These are phyloP conservation scores for Ophiostoma fasciatum DNA, from an alignment of 2,329 filamentous ascomycete species.

Conservation along the genomic window DNA sequence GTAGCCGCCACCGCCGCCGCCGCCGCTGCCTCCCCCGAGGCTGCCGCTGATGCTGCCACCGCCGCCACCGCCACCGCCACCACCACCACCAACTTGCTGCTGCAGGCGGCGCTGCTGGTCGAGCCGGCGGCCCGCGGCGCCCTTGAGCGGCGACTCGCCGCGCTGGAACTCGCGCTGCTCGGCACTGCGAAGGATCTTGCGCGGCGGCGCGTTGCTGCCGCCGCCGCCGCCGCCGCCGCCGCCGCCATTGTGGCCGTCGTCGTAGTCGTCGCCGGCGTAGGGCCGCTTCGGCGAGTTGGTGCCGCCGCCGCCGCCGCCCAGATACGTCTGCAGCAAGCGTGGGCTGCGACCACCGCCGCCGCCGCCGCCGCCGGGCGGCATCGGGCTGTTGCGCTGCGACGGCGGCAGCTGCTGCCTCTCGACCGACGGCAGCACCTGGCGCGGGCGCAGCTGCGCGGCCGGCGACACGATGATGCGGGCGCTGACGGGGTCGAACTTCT, in stretches of 20 bases:
- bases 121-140: slow-evolving; percentile 69
- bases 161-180: slow-evolving; percentile 68
- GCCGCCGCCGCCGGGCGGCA: slow-evolving; percentile 11
- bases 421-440: slow-evolving; percentile 32
- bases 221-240: slow-evolving; percentile 26
- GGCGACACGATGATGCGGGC: slow-evolving; percentile 77
- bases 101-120: slow-evolving; percentile 59
- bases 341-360: too few relatives aligned
- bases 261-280: slow-evolving; percentile 55
- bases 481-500: slow-evolving; percentile 66
- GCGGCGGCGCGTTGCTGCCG: slow-evolving; percentile 38
- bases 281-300: slow-evolving; percentile 47
- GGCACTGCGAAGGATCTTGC: slow-evolving; percentile 63
- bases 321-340: too few relatives aligned
- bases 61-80: slow-evolving; percentile 6
- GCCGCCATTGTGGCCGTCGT: slow-evolving; percentile 35
- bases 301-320: too few relatives aligned
- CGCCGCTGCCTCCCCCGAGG: too few relatives aligned
- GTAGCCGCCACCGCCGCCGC: slow-evolving; percentile 22
- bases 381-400: slow-evolving; percentile 31
- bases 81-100: slow-evolving; percentile 23
- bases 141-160: slow-evolving; percentile 86
- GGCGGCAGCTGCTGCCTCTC: slow-evolving; percentile 26
- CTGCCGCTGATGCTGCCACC: too few relatives aligned
- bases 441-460: slow-evolving; percentile 58